These are phyloP conservation scores for Pleurotus cornucopiae DNA, from an alignment of 768 basidiomycete species.

Conservation along the genomic window DNA sequence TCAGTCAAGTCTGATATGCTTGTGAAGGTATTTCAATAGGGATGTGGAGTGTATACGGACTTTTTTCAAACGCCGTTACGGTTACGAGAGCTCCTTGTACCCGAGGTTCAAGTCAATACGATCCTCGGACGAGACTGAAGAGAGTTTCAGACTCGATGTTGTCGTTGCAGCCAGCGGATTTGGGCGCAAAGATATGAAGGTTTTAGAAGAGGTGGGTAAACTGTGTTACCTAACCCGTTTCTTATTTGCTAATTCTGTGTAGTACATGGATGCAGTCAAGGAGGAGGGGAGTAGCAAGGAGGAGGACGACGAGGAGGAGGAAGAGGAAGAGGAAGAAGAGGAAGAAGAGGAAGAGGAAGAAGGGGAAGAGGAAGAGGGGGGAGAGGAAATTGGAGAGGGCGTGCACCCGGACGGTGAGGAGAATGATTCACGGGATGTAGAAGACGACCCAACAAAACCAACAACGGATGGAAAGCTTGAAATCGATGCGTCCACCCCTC, in stretches of 20 bases:
- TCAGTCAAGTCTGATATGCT: slow-evolving; percentile 9
- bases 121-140: slow-evolving; percentile 28
- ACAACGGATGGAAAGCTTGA: not conserved
- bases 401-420: slow-evolving; percentile 18
- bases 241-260: slow-evolving; percentile 13
- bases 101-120: slow-evolving; percentile 68
- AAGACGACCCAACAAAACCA: slow-evolving; percentile 5
- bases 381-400: slow-evolving; percentile 16
- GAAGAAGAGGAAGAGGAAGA: slow-evolving; percentile 32
- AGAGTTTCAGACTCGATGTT: slow-evolving; percentile 79
- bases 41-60: slow-evolving; percentile 95
- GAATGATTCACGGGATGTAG: slow-evolving; percentile 1
- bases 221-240: slow-evolving; percentile 17
- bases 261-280: slow-evolving; percentile 66
- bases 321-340: slow-evolving; percentile 27
- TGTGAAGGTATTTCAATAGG: slow-evolving; percentile 93
- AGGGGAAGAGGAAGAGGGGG: slow-evolving; percentile 21
- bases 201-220: slow-evolving; percentile 70
- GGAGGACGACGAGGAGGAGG: slow-evolving; percentile 21
- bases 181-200: slow-evolving; percentile 74
- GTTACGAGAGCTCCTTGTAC: slow-evolving; percentile 87
- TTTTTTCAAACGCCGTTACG: slow-evolving; percentile 88
- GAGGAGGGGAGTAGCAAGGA: slow-evolving; percentile 27
- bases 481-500: slow-evolving; percentile 11
- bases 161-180: slow-evolving; percentile 95